These are phyloP conservation scores for Lyophyllum decastes DNA, from an alignment of 768 basidiomycete genomes.

Conservation along the genomic window DNA sequence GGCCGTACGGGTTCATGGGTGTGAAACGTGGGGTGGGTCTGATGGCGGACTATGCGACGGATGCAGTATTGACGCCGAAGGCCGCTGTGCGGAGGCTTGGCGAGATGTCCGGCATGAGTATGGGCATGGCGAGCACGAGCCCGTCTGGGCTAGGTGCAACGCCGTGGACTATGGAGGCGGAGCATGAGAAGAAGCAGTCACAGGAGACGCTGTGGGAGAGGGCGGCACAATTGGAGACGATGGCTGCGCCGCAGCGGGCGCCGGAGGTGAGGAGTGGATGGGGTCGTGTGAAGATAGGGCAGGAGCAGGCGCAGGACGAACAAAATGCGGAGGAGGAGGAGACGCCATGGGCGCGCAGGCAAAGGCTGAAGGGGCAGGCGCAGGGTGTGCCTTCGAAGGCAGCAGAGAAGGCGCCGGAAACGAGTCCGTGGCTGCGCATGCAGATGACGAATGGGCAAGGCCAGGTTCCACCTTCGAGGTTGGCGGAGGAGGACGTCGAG, in stretches of 20 bases:
- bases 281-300: background rate
- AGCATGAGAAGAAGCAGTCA: background rate
- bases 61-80: constrained; percentile 10
- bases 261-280: constrained; percentile 1
- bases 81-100: background rate
- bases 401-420: constrained; percentile 1
- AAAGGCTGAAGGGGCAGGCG: background rate
- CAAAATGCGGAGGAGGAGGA: background rate
- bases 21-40: background rate
- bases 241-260: background rate
- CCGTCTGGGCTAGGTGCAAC: background rate
- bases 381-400: background rate
- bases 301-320: background rate
- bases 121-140: background rate
- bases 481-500: constrained; percentile 1
- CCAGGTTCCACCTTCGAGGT: background rate
- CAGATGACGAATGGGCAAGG: background rate
- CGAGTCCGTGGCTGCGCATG: background rate
- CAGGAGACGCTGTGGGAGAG: constrained; percentile 7
- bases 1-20: constrained; percentile 6
- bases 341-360: background rate
- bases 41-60: constrained; percentile 11
- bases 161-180: constrained; percentile 5
- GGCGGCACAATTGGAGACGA: background rate
- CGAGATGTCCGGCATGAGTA: background rate